These are phyloP conservation scores for Pseudonitzschia multiseries DNA, from an alignment of 108 stramenopile species.

Conservation along the genomic window DNA sequence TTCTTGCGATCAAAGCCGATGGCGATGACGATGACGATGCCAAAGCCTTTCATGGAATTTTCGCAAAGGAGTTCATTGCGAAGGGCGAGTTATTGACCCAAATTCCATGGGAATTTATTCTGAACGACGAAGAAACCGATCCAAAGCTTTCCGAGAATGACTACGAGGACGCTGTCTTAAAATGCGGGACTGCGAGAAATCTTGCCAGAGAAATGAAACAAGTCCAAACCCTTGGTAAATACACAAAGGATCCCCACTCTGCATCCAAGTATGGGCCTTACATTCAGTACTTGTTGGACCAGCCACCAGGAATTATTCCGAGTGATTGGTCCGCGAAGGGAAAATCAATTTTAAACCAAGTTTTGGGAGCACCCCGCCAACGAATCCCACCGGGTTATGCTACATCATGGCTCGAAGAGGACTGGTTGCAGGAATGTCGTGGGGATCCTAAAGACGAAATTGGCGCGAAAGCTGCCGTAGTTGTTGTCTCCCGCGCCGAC, in stretches of 20 bases:
- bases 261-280: constrained; percentile 63
- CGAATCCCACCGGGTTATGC: constrained; percentile 8
- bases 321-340: constrained; percentile 48
- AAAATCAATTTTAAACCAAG: constrained; percentile 29
- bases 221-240: constrained; percentile 39
- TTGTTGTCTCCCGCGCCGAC: constrained; percentile 57
- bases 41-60: constrained; percentile 27
- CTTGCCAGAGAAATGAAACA: constrained; percentile 37
- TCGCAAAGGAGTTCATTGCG: constrained; percentile 42
- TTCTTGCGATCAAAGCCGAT: constrained; percentile 12
- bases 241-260: constrained; percentile 3
- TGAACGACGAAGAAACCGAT: constrained; percentile 12
- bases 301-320: constrained; percentile 25
- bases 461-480: constrained; percentile 23
- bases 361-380: constrained; percentile 23
- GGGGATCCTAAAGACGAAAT: constrained; percentile 20
- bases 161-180: not conserved
- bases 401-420: constrained; percentile 13
- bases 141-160: constrained; percentile 12
- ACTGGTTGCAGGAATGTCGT: constrained; percentile 22
- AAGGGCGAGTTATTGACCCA: constrained; percentile 24
- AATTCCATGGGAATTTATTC: constrained; percentile 39
- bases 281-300: constrained; percentile 49
- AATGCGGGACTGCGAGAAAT: constrained; percentile 27
- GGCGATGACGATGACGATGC: too few relatives aligned